phyloP scores from a whole-genome alignment of 768 basidiomycete genomes.

The Macrolepiota dolichaula region DNA sequence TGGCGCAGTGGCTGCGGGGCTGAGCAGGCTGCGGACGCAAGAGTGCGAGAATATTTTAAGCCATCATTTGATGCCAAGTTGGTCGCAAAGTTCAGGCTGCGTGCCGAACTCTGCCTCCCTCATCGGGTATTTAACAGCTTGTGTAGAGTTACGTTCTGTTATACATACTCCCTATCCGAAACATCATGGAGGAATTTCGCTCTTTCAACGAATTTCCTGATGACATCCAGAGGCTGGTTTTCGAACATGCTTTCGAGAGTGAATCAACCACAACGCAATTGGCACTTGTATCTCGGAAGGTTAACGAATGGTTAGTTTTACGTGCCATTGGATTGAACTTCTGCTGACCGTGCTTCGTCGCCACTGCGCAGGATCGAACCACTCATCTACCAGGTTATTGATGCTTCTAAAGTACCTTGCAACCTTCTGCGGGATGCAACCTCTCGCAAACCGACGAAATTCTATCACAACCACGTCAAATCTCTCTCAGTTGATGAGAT shows the following conservation, averaged over 20 bases:
- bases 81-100: too few species aligned
- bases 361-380: background rate
- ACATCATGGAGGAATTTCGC: background rate
- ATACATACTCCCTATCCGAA: too few species aligned
- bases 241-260: background rate
- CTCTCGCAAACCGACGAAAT: background rate
- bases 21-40: too few species aligned
- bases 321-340: background rate
- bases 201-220: background rate
- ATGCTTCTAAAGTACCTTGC: background rate
- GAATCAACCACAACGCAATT: background rate
- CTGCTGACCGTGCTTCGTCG: background rate
- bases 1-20: too few species aligned
- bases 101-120: background rate
- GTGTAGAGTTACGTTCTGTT: background rate
- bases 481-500: background rate
- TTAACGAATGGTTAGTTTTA: background rate
- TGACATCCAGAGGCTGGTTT: background rate
- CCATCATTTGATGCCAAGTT: too few species aligned
- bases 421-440: background rate
- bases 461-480: background rate
- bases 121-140: background rate
- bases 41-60: too few species aligned
- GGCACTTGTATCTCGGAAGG: constrained; percentile 1
- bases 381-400: constrained; percentile 1